Percentiles rank a stretch among this genome's conserved stretches.
Conservation (phyloP, 2,329 filamentous ascomycete genomes). For the Pseudogymnoascus sp. region DNA sequence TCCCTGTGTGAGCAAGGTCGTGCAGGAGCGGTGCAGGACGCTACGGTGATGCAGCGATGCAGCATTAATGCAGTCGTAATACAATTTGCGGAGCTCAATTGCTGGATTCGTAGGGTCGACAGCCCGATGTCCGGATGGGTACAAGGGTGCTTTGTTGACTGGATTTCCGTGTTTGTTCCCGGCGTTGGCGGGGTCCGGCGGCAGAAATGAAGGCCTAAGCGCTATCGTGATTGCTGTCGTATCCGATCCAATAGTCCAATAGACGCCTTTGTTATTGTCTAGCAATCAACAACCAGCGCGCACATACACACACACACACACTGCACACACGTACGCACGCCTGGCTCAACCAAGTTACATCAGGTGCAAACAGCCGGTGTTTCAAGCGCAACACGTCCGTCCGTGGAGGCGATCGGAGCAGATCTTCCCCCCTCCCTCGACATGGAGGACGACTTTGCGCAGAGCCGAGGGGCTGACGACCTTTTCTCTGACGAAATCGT, state of each 20-base stretch:
- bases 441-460: slow-evolving; percentile 23
- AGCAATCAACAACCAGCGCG: background rate
- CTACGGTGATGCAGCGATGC: background rate
- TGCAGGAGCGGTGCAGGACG: background rate
- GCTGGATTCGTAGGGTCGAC: background rate
- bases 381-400: background rate
- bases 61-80: background rate
- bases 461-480: slow-evolving; percentile 26
- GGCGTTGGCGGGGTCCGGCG: background rate
- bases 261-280: slow-evolving; percentile 1
- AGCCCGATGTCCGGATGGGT: background rate
- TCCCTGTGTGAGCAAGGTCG: background rate
- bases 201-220: background rate
- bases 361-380: background rate
- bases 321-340: background rate
- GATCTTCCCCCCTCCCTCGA: background rate
- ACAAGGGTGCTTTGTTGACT: background rate
- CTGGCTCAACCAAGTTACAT: background rate
- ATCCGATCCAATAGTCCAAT: background rate
- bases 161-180: background rate
- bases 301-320: background rate
- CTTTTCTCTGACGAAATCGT: slow-evolving; percentile 29
- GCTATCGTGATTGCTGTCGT: background rate
- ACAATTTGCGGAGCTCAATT: background rate
- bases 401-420: background rate